These are phyloP conservation scores for Trichoderma breve DNA, from an alignment of 2,329 filamentous ascomycete species.

Conservation along the genomic window DNA sequence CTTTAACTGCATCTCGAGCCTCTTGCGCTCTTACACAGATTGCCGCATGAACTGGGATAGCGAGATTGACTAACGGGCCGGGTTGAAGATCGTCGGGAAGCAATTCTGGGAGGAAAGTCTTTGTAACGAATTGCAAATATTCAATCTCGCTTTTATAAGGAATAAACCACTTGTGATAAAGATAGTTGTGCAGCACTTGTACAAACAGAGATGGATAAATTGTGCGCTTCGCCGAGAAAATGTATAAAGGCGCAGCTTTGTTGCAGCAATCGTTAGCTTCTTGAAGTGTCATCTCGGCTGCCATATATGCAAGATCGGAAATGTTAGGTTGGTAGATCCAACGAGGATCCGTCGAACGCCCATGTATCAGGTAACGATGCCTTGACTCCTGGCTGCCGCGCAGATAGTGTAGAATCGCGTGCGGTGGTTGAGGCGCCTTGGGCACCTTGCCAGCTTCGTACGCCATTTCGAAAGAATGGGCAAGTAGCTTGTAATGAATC, in stretches of 20 bases:
- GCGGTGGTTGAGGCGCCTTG: background rate
- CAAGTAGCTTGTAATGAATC: background rate
- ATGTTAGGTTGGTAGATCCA: background rate
- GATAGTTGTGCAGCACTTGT: constrained; percentile 6
- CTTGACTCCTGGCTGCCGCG: background rate
- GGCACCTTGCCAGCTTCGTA: background rate
- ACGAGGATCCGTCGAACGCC: background rate
- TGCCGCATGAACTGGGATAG: background rate
- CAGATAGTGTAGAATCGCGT: background rate
- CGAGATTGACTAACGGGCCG: background rate
- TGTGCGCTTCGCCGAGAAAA: background rate
- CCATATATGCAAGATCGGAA: background rate
- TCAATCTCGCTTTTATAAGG: background rate
- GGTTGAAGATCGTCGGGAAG: background rate
- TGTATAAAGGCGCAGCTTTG: background rate
- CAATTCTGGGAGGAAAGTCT: background rate
- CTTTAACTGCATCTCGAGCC: background rate
- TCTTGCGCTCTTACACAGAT: background rate
- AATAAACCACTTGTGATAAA: background rate
- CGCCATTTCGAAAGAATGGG: background rate
- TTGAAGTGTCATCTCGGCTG: background rate
- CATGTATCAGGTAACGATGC: background rate
- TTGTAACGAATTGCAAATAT: constrained; percentile 19
- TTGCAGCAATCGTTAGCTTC: background rate
- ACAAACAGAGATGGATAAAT: background rate